phyloP scores from a whole-genome alignment of 176 grass and related monocot species.

The Carex kokanica region DNA sequence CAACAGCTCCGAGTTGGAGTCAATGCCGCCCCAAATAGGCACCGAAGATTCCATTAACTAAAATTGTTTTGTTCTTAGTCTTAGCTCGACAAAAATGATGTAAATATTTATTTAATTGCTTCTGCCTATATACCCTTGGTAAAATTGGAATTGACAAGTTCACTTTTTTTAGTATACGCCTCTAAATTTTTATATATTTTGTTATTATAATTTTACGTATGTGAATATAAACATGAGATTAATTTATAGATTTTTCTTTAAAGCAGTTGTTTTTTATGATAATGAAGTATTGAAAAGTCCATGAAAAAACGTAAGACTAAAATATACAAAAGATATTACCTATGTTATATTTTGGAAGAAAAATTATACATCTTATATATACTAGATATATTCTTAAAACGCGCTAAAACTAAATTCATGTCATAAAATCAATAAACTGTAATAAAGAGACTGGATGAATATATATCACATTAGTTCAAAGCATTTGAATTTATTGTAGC shows the following conservation, averaged over 20 bases:
- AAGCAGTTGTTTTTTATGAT: too few species aligned
- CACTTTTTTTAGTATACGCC: background rate
- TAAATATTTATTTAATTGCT: background rate
- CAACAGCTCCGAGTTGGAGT: constrained; percentile 26
- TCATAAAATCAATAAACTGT: too few species aligned
- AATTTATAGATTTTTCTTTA: background rate
- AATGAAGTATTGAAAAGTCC: too few species aligned
- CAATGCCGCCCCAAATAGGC: constrained; percentile 54
- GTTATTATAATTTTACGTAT: background rate
- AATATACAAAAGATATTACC: too few species aligned
- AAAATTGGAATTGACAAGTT: background rate
- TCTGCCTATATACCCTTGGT: background rate
- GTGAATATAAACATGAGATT: background rate
- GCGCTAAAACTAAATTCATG: too few species aligned
- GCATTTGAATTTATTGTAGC: too few species aligned
- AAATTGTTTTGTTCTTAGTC: constrained; percentile 15
- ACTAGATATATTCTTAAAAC: too few species aligned
- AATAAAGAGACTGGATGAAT: too few species aligned
- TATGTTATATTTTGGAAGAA: too few species aligned
- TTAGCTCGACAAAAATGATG: background rate
- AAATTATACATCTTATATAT: too few species aligned
- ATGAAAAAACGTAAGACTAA: too few species aligned
- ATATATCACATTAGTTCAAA: too few species aligned
- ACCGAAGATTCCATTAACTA: constrained; percentile 37
- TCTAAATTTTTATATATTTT: background rate